Conservation (phyloP, 2,329 filamentous ascomycete genomes). For the Fusarium pilosicola region DNA sequence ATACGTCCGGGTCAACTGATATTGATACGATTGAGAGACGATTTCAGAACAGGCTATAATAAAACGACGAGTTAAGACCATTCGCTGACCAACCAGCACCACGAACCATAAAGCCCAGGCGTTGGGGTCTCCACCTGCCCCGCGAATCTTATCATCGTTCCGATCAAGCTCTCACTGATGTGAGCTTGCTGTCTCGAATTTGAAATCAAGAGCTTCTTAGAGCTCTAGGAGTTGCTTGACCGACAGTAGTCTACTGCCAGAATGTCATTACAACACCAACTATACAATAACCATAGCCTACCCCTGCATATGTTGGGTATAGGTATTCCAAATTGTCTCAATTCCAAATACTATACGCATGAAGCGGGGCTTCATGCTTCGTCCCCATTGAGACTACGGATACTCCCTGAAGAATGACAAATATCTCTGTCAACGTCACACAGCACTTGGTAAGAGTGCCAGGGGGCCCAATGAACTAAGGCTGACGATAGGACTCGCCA, state of each 20-base stretch:
- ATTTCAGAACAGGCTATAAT: conserved; percentile 22
- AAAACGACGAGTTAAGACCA: conserved; percentile 4
- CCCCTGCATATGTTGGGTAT: neutral
- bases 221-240: neutral
- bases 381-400: conserved; percentile 13
- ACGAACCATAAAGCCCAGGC: neutral
- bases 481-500: conserved; percentile 32
- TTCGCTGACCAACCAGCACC: conserved; percentile 23
- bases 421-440: conserved; percentile 36
- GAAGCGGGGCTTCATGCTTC: conserved; percentile 31
- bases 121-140: conserved; percentile 34
- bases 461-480: conserved; percentile 36
- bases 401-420: conserved; percentile 21
- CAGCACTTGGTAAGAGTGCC: conserved; percentile 1
- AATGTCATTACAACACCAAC: neutral
- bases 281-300: neutral
- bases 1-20: neutral
- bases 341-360: conserved; percentile 31
- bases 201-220: neutral
- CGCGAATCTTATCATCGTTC: conserved; percentile 25
- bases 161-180: conserved; percentile 2
- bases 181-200: neutral
- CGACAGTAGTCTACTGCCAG: neutral
- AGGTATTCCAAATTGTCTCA: conserved; percentile 14
- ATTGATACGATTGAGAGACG: neutral